These are phyloP conservation scores for Arachis hypogaea DNA, from an alignment of 306 rosid species.

Conservation along the genomic window DNA sequence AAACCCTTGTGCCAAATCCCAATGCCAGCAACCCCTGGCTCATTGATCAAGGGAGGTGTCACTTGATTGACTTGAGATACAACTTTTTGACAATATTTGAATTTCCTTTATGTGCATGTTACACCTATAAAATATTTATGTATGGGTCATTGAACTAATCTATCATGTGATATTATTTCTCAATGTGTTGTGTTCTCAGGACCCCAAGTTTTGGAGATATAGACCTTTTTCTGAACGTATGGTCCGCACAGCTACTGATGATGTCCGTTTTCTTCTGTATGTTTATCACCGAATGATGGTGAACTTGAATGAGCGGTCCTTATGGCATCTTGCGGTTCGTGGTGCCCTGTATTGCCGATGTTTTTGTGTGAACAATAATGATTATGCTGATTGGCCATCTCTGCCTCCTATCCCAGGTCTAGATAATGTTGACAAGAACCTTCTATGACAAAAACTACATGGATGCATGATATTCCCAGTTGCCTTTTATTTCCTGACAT, in stretches of 20 bases:
- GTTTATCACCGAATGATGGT: slow-evolving; percentile 88
- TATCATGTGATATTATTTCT: slow-evolving; percentile 31
- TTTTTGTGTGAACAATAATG: slow-evolving; percentile 70
- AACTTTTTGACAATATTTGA: neutral
- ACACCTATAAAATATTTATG: neutral
- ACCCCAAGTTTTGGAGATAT: slow-evolving; percentile 89
- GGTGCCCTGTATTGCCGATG: slow-evolving; percentile 96
- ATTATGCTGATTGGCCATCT: slow-evolving; percentile 80
- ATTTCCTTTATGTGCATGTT: too few species aligned
- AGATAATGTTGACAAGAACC: slow-evolving; percentile 20
- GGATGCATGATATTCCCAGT: slow-evolving; percentile 16
- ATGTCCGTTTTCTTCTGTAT: slow-evolving; percentile 94
- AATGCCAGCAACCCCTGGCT: neutral
- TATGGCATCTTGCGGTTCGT: slow-evolving; percentile 91
- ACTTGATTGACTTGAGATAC: neutral
- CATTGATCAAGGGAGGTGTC: neutral
- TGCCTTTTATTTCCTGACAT: slow-evolving; percentile 13
- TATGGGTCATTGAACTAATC: slow-evolving; percentile 2
- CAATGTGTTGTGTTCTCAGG: slow-evolving; percentile 54
- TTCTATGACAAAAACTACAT: slow-evolving; percentile 4
- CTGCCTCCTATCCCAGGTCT: slow-evolving; percentile 90
- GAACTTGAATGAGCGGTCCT: slow-evolving; percentile 69
- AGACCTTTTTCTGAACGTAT: slow-evolving; percentile 91
- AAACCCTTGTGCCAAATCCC: neutral
- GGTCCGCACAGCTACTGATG: slow-evolving; percentile 97